Conservation (phyloP, 108 stramenopile species). For the Discostella stelligeroides region DNA sequence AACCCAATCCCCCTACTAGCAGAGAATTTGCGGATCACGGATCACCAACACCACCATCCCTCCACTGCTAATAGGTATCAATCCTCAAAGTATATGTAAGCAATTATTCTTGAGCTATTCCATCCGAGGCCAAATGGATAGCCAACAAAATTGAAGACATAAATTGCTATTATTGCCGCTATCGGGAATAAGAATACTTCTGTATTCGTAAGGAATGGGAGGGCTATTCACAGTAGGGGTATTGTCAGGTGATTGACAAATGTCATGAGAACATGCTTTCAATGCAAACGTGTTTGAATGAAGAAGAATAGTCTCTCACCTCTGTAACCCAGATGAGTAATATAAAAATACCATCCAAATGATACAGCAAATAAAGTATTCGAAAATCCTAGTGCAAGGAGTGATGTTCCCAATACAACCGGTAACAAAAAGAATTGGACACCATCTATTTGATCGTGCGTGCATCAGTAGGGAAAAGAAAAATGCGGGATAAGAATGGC, state of each 20-base stretch:
- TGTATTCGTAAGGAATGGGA: slow-evolving; percentile 92
- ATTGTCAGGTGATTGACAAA: neutral
- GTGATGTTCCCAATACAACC: slow-evolving; percentile 79
- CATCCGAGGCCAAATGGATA: slow-evolving; percentile 88
- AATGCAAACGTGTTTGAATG: slow-evolving; percentile 14
- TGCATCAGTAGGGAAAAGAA: neutral
- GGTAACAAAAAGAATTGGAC: slow-evolving; percentile 95
- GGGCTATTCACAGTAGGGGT: slow-evolving; percentile 52
- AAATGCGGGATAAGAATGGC: neutral
- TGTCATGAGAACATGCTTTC: neutral
- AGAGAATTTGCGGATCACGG: neutral
- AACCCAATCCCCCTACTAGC: neutral
- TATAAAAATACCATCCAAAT: slow-evolving; percentile 93
- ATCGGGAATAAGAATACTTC: slow-evolving; percentile 96
- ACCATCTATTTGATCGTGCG: slow-evolving; percentile 62
- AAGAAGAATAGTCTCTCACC: slow-evolving; percentile 39
- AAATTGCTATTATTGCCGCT: slow-evolving; percentile 76
- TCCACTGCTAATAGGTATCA: neutral
- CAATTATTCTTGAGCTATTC: slow-evolving; percentile 82
- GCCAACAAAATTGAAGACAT: slow-evolving; percentile 80
- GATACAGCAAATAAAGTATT: slow-evolving; percentile 92
- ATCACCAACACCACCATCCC: neutral
- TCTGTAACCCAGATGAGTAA: slow-evolving; percentile 96
- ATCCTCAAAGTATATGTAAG: slow-evolving; percentile 76
- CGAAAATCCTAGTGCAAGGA: slow-evolving; percentile 78